Base-by-base conservation (phyloP, 306 rosid genomes). In the Vigna reflexopilosa region DNA sequence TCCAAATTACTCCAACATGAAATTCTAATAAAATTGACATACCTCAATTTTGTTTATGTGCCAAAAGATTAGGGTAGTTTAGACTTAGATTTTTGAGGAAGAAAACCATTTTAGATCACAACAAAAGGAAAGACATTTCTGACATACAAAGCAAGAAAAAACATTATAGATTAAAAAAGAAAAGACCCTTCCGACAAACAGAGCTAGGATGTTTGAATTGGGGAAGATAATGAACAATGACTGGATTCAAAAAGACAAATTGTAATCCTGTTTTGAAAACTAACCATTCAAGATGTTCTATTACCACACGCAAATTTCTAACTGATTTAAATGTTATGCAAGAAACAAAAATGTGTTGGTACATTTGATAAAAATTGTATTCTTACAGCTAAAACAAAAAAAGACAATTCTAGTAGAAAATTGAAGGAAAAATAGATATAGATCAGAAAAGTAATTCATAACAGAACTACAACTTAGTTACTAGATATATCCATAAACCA, bases 401-500 rank as follows among this genome's bases (percentile, higher is more conserved):
- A 12, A 13, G 17, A 42, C 44, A 16, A 28, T 17, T 63, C 72
- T 11, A 79, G 59, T 11, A 36, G 66, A 61, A 61, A 61, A 57
- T 8, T 19, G 22, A 20, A 11, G 69, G 49, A 26, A 47, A 42
- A 77, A 67, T 44, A 56, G 49, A 61, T 32, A 65, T 22, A 15
- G n/a, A 67, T 7, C 6, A 59, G 5, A 22, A 44, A 40, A 56
- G 16, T 30, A 66, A 56, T 34, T 34, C n/a, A 22, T 28, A 74
- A 57, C 42, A 22, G 16, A 81, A 36, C 38, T 17, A 47, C 64
- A 81, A 67, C 28, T 75, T 67, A 34, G 5, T 74, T 67, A 62
- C 66, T 77, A 55, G 73, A 34, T 32, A 7, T 34, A 76, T 24
- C 15, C n/a, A 70, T 38, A 73, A 49, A 78, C 19, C n/a, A 73